Percentiles rank a stretch among this genome's conserved stretches.
Conservation (phyloP, 164 flowering plant species). For the Liriodendron chinense region DNA sequence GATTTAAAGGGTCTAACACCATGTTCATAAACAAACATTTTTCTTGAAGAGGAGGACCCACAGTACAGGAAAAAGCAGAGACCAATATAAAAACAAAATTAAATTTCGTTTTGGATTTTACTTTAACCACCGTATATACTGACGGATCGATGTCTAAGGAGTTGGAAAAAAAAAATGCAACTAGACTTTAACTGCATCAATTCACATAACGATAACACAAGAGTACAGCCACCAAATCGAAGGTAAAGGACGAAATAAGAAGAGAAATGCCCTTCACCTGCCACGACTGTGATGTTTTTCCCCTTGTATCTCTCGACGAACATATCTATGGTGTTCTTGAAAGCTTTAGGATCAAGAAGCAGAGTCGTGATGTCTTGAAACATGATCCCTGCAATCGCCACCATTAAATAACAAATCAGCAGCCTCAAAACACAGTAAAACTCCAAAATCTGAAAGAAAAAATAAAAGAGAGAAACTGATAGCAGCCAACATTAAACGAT, state of each 20-base stretch:
- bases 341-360: conserved; percentile 75
- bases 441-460: neutral
- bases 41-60: conserved; percentile 13
- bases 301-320: conserved; percentile 84
- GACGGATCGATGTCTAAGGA: neutral
- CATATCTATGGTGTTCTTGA: conserved; percentile 85
- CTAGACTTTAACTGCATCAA: neutral
- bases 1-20: conserved; percentile 9
- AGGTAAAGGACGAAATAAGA: neutral
- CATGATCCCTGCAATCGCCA: conserved; percentile 66
- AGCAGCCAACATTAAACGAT: neutral
- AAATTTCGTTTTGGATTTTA: neutral
- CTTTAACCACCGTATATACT: neutral
- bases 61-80: conserved; percentile 8
- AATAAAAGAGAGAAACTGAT: neutral
- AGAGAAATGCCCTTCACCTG: conserved; percentile 43
- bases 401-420: neutral
- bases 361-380: conserved; percentile 92
- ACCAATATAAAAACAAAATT: neutral
- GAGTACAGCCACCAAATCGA: neutral
- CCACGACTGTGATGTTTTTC: conserved; percentile 81
- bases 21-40: conserved; percentile 7
- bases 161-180: neutral
- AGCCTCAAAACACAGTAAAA: neutral
- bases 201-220: neutral